Percentiles rank a stretch among this genome's conserved stretches.
Conservation (phyloP, 176 grass and related monocot species). For the Aegilops speltoides region DNA sequence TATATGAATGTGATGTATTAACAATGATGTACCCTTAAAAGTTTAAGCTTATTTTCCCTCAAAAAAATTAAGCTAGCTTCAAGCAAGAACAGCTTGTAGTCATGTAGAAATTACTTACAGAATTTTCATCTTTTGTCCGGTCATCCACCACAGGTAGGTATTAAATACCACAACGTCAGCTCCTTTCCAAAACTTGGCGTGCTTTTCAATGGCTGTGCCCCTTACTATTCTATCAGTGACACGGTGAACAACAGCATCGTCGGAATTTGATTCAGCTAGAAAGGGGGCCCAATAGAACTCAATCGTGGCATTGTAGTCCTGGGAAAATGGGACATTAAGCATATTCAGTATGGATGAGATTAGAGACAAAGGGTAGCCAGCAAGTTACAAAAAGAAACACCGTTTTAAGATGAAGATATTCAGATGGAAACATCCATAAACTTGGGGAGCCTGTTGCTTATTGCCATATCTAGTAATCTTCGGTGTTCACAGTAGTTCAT, state of each 20-base stretch:
- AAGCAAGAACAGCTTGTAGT: not conserved
- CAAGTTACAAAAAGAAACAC: not conserved
- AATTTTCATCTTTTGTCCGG: slow-evolving; percentile 73
- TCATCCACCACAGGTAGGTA: slow-evolving; percentile 98
- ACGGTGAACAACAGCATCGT: slow-evolving; percentile 70
- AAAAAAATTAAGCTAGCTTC: not conserved
- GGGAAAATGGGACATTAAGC: not conserved
- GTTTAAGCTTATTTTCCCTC: not conserved
- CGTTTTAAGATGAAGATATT: not conserved
- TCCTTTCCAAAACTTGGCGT: slow-evolving; percentile 81
- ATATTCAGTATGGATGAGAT: slow-evolving; percentile 5
- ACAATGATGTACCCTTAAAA: not conserved
- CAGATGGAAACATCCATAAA: not conserved
- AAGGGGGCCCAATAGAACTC: slow-evolving; percentile 99
- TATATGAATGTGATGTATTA: not conserved
- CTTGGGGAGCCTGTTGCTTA: not conserved
- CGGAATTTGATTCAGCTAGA: slow-evolving; percentile 93
- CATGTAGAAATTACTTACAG: slow-evolving; percentile 49
- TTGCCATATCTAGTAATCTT: not conserved
- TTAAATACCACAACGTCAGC: slow-evolving; percentile 93
- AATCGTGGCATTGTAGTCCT: slow-evolving; percentile 95
- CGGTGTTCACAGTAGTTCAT: not conserved
- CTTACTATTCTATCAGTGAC: slow-evolving; percentile 63
- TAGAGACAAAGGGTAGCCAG: not conserved
- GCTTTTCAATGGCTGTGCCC: slow-evolving; percentile 63